Evolutionary conservation across 2,329 filamentous ascomycete species (phyloP).

Genomic region (Emericellopsis atlantica): DNA sequence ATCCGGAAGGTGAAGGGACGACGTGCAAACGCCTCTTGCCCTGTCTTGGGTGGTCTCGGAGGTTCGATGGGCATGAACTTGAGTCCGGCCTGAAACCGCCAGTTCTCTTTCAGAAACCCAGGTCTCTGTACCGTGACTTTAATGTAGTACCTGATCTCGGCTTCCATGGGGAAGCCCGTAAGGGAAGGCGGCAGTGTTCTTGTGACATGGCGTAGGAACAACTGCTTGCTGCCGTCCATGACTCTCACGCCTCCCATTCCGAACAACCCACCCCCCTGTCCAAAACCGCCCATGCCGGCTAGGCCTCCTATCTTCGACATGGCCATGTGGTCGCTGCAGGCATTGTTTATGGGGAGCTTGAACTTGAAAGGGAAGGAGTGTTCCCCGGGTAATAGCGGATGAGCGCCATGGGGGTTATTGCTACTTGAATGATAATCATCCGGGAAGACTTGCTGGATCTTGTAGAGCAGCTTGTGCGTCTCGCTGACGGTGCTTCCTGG

Average conservation of each 20-base stretch:
- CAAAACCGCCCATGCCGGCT: conserved; percentile 38
- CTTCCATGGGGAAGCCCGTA: conserved; percentile 73
- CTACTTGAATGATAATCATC: conserved; percentile 30
- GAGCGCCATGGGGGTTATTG: conserved; percentile 30
- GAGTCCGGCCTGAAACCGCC: conserved; percentile 55
- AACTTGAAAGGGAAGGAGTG: conserved; percentile 71
- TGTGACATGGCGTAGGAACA: conserved; percentile 61
- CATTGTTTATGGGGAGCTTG: conserved; percentile 67
- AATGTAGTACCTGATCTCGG: conserved; percentile 86
- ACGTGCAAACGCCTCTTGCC: conserved; percentile 75
- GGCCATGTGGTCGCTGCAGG: conserved; percentile 42
- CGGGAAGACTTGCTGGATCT: conserved; percentile 60
- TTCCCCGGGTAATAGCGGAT: conserved; percentile 52
- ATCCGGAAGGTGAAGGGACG: conserved; percentile 49
- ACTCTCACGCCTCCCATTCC: conserved; percentile 41
- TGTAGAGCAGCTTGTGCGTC: conserved; percentile 65
- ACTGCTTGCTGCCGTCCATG: conserved; percentile 51
- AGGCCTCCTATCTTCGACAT: conserved; percentile 42
- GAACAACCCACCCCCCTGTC: conserved; percentile 28
- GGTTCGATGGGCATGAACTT: conserved; percentile 91
- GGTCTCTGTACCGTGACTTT: conserved; percentile 93
- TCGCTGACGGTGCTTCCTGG: conserved; percentile 35
- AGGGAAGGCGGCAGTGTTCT: conserved; percentile 81
- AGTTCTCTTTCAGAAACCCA: conserved; percentile 82
- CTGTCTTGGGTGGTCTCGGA: conserved; percentile 52